phyloP scores from a whole-genome alignment of 768 basidiomycete species.

The Harrya chromipes region DNA sequence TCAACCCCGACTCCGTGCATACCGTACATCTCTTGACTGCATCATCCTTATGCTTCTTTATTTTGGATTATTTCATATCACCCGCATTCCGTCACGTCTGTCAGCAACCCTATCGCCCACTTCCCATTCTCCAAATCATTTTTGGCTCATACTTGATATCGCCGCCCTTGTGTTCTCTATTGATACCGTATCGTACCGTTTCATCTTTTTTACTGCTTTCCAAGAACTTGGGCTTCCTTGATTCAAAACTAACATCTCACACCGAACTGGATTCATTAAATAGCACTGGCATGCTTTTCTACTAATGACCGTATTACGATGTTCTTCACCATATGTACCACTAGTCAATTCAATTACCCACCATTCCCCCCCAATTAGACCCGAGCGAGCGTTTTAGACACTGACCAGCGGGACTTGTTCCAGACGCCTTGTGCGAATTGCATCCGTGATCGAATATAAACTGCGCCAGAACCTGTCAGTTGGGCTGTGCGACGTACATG shows the following conservation, averaged over 20 bases:
- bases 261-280: conserved; percentile 9
- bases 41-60: conserved; percentile 6
- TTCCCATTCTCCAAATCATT: neutral
- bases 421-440: too few relatives aligned
- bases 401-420: too few relatives aligned
- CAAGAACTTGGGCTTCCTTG: neutral
- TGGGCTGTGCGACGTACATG: too few relatives aligned
- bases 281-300: conserved; percentile 6
- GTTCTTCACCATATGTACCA: conserved; percentile 5
- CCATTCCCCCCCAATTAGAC: too few relatives aligned
- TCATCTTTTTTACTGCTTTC: conserved; percentile 1
- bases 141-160: neutral
- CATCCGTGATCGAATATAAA: too few relatives aligned
- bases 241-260: neutral
- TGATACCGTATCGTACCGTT: conserved; percentile 2
- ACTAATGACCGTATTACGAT: neutral
- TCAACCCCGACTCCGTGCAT: neutral
- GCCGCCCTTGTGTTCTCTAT: neutral
- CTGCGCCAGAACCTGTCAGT: too few relatives aligned
- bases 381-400: too few relatives aligned
- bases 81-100: neutral
- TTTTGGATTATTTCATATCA: conserved; percentile 15
- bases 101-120: neutral
- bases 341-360: conserved; percentile 4
- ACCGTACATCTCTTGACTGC: neutral